Evolutionary conservation across 164 flowering plant species (phyloP).

Genomic region (Piper betle): DNA sequence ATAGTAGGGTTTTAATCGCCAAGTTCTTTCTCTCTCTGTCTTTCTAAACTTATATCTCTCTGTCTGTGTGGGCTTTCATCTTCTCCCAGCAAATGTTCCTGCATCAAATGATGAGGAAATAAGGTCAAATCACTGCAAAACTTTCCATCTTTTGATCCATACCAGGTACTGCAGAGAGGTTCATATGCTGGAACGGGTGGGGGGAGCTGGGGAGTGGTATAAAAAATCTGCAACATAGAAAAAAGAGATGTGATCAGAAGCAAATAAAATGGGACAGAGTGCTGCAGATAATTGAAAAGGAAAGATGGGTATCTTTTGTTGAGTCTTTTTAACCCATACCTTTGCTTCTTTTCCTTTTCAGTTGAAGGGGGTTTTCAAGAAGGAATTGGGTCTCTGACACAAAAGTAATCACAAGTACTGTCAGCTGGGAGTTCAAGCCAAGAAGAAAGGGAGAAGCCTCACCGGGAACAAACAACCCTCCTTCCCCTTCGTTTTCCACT

Average conservation of each 20-base stretch:
- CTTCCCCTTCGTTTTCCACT: no score
- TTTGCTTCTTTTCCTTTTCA: constrained; percentile 25
- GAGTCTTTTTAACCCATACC: constrained; percentile 24
- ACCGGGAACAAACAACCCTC: constrained; percentile 7
- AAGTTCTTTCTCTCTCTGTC: constrained; percentile 10
- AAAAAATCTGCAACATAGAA: not conserved
- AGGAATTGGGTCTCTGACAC: constrained; percentile 48
- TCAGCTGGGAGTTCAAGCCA: constrained; percentile 8
- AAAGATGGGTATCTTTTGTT: constrained; percentile 61
- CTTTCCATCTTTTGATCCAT: constrained; percentile 31
- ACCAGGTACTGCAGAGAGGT: constrained; percentile 58
- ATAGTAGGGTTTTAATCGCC: constrained; percentile 7
- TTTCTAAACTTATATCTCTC: constrained; percentile 2
- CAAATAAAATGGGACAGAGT: constrained; percentile 4
- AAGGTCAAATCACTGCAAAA: constrained; percentile 42
- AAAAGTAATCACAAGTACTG: constrained; percentile 4
- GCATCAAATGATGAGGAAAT: constrained; percentile 52
- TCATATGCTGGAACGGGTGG: no score
- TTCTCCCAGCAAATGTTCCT: constrained; percentile 15
- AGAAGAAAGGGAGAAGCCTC: not conserved
- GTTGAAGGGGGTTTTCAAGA: constrained; percentile 21
- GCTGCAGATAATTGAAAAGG: constrained; percentile 38
- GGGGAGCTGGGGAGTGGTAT: no score
- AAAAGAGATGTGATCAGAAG: not conserved
- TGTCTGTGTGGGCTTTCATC: constrained; percentile 8